Percentiles rank a stretch among this genome's conserved stretches.
phyloP scores from a whole-genome alignment of 1,284 basidiomycete species.

The Hymenochaete sp. region DNA sequence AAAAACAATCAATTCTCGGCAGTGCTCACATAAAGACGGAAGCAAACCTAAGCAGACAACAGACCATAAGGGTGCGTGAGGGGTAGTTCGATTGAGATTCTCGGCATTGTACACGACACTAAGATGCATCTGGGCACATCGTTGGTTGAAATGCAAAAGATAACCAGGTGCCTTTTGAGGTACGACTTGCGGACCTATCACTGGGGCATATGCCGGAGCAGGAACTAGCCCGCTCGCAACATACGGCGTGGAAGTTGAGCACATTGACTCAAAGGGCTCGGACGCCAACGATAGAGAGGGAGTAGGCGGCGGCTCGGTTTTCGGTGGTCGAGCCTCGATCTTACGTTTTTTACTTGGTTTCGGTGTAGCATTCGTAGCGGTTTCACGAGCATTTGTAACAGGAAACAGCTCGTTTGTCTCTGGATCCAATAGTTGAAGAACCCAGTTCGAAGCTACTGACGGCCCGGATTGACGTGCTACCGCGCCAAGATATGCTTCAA shows the following conservation, averaged over 20 bases:
- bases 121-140: constrained; percentile 53
- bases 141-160: constrained; percentile 59
- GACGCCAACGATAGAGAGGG: neutral
- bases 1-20: neutral
- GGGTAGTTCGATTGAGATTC: constrained; percentile 52
- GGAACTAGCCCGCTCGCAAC: neutral
- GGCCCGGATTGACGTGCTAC: constrained; percentile 50
- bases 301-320: constrained; percentile 2
- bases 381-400: neutral
- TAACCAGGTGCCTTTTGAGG: constrained; percentile 43
- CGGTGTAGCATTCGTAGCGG: neutral
- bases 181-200: neutral
- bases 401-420: constrained; percentile 25
- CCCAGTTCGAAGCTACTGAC: constrained; percentile 47
- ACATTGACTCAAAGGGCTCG: no score
- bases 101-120: constrained; percentile 48
- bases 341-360: constrained; percentile 5
- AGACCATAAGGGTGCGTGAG: constrained; percentile 57
- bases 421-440: constrained; percentile 41
- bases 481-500: constrained; percentile 61
- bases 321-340: neutral
- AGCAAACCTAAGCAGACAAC: constrained; percentile 48
- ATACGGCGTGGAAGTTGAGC: no score
- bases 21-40: neutral
- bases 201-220: neutral